These are phyloP conservation scores for Cyclostephanos tholiformis DNA, from an alignment of 108 stramenopile species.

Conservation along the genomic window DNA sequence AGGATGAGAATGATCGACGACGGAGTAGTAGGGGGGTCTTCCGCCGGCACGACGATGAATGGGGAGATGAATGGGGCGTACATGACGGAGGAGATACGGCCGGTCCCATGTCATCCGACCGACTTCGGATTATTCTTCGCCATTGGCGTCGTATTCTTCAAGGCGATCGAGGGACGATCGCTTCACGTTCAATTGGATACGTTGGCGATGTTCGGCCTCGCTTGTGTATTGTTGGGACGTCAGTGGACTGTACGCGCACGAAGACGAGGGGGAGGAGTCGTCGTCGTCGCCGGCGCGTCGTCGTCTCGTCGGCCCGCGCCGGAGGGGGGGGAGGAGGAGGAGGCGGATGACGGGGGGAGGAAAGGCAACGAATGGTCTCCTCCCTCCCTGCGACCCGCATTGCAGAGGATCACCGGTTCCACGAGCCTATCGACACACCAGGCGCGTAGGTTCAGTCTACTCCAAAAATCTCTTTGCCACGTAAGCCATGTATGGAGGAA, in stretches of 20 bases:
- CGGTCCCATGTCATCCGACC: constrained; percentile 33
- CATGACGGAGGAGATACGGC: neutral
- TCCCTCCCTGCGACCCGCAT: neutral
- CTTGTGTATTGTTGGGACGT: constrained; percentile 41
- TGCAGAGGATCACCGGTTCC: neutral
- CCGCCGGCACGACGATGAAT: neutral
- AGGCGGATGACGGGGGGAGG: too few relatives aligned
- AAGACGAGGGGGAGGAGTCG: too few relatives aligned
- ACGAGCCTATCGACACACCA: neutral
- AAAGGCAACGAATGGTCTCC: neutral
- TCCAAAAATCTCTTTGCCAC: neutral
- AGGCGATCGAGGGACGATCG: constrained; percentile 13
- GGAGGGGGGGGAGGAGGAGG: too few relatives aligned
- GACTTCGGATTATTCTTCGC: constrained; percentile 25
- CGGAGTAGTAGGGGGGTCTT: neutral
- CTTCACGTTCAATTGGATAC: constrained; percentile 16
- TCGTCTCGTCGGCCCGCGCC: neutral
- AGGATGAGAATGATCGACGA: neutral
- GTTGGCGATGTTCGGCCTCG: constrained; percentile 19
- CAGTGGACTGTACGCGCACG: constrained; percentile 5
- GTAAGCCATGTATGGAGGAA: too few relatives aligned
- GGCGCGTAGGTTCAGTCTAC: neutral
- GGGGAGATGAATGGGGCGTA: neutral
- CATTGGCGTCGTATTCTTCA: constrained; percentile 31
- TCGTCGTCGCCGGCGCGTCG: too few relatives aligned